Conservation (phyloP, 345 rosid genomes). For the Stellera chamaejasme region DNA sequence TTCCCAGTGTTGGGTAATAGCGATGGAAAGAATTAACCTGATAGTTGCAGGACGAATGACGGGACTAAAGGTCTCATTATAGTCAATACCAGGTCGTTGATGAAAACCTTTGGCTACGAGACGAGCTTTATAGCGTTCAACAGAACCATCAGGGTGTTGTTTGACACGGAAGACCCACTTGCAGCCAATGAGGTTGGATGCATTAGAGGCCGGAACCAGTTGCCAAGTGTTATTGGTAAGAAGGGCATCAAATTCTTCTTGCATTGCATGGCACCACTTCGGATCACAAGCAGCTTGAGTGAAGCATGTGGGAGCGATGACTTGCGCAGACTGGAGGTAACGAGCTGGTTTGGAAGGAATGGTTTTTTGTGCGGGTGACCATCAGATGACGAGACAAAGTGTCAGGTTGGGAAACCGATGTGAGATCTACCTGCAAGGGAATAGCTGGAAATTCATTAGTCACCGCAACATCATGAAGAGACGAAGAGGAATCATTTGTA, state of each 20-base stretch:
- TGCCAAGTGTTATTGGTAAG: neutral
- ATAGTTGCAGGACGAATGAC: neutral
- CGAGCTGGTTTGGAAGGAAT: neutral
- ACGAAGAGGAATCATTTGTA: no score
- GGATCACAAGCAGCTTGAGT: neutral
- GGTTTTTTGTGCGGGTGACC: neutral
- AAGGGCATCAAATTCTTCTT: neutral
- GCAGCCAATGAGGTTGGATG: neutral
- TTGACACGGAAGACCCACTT: neutral
- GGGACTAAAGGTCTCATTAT: neutral
- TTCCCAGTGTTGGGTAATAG: neutral
- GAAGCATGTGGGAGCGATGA: neutral
- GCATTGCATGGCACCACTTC: neutral
- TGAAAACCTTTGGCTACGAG: conserved; percentile 2
- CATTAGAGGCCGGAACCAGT: neutral
- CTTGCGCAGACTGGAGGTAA: neutral
- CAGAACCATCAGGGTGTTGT: neutral
- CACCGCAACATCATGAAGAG: no score
- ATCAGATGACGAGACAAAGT: neutral
- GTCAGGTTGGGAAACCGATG: no score
- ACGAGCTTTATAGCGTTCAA: neutral
- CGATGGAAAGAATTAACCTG: neutral
- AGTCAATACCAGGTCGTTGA: neutral
- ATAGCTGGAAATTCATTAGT: no score
- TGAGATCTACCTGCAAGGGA: no score